Evolutionary conservation across 257 asterid species (phyloP).

Genomic region (Lycium ferocissimum): DNA sequence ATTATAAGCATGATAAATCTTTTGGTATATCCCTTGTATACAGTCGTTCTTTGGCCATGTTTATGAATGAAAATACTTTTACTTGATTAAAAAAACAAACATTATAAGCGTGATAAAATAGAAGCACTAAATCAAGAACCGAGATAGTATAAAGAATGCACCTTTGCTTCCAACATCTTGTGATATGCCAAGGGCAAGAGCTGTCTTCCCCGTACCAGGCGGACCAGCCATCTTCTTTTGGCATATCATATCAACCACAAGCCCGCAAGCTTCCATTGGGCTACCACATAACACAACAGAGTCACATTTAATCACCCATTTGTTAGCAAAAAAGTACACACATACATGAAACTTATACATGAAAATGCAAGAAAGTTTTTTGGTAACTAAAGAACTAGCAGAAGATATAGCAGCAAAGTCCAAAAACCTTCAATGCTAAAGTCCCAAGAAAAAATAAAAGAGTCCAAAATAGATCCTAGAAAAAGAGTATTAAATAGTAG

Average conservation of each 20-base stretch:
- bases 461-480: neutral
- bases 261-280: constrained; percentile 92
- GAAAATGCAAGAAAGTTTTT: neutral
- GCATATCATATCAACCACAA: constrained; percentile 94
- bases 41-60: too few species aligned
- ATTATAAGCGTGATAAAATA: too few species aligned
- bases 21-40: too few species aligned
- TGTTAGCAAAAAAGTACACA: neutral
- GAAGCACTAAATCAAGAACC: constrained; percentile 10
- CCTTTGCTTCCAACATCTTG: constrained; percentile 99
- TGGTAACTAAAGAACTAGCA: neutral
- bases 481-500: too few species aligned
- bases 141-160: constrained; percentile 30
- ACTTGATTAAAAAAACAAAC: too few species aligned
- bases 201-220: constrained; percentile 98
- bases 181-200: constrained; percentile 90
- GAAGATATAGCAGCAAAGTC: neutral
- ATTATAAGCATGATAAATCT: neutral
- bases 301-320: neutral
- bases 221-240: constrained; percentile 99
- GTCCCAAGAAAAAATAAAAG: neutral
- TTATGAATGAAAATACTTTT: too few species aligned
- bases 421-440: neutral
- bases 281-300: constrained; percentile 37
- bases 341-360: neutral